Percentiles rank a stretch among this genome's conserved stretches.
phyloP scores from a whole-genome alignment of 2,329 filamentous ascomycete species.

The Akanthomyces muscarius region DNA sequence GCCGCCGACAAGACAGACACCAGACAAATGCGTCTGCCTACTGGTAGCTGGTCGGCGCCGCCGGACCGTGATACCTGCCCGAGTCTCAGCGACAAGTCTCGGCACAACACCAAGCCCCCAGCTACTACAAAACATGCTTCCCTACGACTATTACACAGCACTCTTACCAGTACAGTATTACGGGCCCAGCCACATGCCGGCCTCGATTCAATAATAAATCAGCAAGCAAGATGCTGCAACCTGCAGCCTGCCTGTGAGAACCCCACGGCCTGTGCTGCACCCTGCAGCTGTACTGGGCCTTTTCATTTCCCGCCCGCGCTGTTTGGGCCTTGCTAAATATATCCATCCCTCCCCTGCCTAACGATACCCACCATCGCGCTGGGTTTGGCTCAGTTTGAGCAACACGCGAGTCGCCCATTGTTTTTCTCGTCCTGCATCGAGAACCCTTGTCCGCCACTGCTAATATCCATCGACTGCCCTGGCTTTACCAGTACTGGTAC shows the following conservation, averaged over 20 bases:
- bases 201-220: neutral
- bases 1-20: neutral
- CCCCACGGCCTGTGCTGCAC: neutral
- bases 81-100: neutral
- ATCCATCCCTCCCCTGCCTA: neutral
- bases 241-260: too few species aligned
- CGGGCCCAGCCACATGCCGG: neutral
- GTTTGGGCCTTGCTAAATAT: slow-evolving; percentile 11
- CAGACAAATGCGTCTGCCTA: neutral
- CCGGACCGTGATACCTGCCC: neutral
- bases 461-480: neutral
- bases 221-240: neutral
- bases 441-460: neutral
- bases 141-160: neutral
- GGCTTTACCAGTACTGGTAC: neutral
- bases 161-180: neutral
- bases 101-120: too few species aligned
- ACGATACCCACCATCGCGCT: neutral
- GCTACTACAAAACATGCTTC: neutral
- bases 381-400: neutral
- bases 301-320: slow-evolving; percentile 15
- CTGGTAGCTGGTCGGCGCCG: neutral
- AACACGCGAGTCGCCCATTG: slow-evolving; percentile 5
- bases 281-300: neutral
- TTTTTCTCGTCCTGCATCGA: neutral